Evolutionary conservation across 306 rosid genomes (phyloP).

Genomic region (Quercus berberidifolia): DNA sequence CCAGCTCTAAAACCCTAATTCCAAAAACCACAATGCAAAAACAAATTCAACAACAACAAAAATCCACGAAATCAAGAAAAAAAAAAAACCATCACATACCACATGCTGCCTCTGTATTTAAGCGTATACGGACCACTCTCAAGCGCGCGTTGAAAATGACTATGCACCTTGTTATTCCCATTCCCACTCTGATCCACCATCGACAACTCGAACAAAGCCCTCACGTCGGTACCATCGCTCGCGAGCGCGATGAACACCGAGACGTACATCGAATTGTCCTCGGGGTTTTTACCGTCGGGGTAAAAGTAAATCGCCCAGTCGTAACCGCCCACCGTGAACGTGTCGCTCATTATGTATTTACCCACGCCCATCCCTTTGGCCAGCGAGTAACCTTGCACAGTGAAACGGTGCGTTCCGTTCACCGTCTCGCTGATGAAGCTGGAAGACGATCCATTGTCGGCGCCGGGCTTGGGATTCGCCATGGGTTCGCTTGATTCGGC

Average conservation of each 20-base stretch:
- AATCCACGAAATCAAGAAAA: neutral
- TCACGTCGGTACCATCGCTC: slow-evolving; percentile 80
- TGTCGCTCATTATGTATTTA: slow-evolving; percentile 73
- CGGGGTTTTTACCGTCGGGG: slow-evolving; percentile 89
- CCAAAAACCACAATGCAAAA: slow-evolving; percentile 12
- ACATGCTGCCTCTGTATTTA: slow-evolving; percentile 95
- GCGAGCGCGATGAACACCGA: slow-evolving; percentile 88
- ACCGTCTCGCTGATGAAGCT: slow-evolving; percentile 74
- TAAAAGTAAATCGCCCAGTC: slow-evolving; percentile 95
- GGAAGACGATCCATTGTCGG: slow-evolving; percentile 50
- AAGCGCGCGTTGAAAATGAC: slow-evolving; percentile 87
- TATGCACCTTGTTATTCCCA: slow-evolving; percentile 80
- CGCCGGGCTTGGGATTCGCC: slow-evolving; percentile 40
- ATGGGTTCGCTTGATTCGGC: slow-evolving; percentile 34
- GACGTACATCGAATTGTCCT: slow-evolving; percentile 72
- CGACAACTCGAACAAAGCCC: slow-evolving; percentile 79
- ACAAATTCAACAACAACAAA: neutral
- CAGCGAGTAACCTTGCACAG: slow-evolving; percentile 77
- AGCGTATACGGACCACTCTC: slow-evolving; percentile 91
- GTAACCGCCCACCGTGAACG: slow-evolving; percentile 80
- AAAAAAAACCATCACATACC: slow-evolving; percentile 34
- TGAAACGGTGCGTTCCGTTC: slow-evolving; percentile 77
- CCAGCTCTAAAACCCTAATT: neutral
- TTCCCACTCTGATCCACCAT: slow-evolving; percentile 70
- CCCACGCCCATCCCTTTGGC: slow-evolving; percentile 94